Evolutionary conservation across 306 rosid species (phyloP).

Genomic region (Benincasa hispida): DNA sequence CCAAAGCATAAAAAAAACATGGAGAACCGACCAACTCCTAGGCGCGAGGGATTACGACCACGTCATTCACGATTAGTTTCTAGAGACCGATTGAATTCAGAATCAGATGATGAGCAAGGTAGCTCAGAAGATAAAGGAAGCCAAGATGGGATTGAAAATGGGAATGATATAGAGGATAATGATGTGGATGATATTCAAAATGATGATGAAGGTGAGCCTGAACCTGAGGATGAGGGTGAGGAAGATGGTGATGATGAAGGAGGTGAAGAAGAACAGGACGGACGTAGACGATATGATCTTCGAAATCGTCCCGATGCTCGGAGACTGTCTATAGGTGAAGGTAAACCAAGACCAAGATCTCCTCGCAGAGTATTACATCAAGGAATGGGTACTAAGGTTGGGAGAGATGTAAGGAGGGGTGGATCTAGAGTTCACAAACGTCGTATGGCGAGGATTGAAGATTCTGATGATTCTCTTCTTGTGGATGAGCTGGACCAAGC

Average conservation of each 20-base stretch:
- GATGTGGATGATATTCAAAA: slow-evolving; percentile 77
- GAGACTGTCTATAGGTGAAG: slow-evolving; percentile 70
- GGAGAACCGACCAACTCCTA: slow-evolving; percentile 37
- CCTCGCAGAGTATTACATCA: slow-evolving; percentile 88
- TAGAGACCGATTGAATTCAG: slow-evolving; percentile 34
- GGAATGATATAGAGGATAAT: slow-evolving; percentile 63
- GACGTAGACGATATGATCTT: slow-evolving; percentile 87
- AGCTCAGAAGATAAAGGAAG: slow-evolving; percentile 59
- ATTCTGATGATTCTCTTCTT: slow-evolving; percentile 96
- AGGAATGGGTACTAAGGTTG: slow-evolving; percentile 83
- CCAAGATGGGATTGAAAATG: slow-evolving; percentile 79
- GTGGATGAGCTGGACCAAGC: slow-evolving; percentile 96
- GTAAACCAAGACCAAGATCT: slow-evolving; percentile 67
- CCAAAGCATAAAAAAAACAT: slow-evolving; percentile 40
- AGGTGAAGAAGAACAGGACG: slow-evolving; percentile 84
- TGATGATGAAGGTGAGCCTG: slow-evolving; percentile 59
- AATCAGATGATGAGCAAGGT: slow-evolving; percentile 59
- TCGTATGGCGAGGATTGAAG: slow-evolving; percentile 67
- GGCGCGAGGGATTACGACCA: slow-evolving; percentile 96
- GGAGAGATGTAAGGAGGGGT: slow-evolving; percentile 84
- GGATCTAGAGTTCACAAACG: slow-evolving; percentile 92
- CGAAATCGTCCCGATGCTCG: slow-evolving; percentile 88
- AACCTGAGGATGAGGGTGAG: slow-evolving; percentile 50
- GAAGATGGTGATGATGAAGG: slow-evolving; percentile 69
- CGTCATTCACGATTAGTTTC: slow-evolving; percentile 49